phyloP scores from a whole-genome alignment of 176 grass and related monocot genomes.

The Poa pratensis region DNA sequence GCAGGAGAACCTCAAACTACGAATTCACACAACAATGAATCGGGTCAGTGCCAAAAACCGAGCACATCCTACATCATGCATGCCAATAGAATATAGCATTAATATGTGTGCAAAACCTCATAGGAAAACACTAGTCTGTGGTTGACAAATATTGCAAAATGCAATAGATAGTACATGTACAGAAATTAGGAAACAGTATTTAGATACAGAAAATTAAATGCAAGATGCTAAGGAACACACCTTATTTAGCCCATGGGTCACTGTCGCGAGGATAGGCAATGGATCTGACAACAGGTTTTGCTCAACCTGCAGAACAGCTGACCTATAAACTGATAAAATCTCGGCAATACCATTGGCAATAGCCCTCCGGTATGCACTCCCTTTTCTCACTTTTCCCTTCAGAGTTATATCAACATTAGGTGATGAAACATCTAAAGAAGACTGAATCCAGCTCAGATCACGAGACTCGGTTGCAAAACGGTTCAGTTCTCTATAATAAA shows the following conservation, averaged over 20 bases:
- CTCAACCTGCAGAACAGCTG: constrained; percentile 93
- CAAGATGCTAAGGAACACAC: constrained; percentile 38
- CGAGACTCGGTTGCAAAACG: constrained; percentile 79
- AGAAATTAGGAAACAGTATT: constrained; percentile 11
- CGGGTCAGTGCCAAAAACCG: constrained; percentile 17
- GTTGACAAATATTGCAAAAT: constrained; percentile 25
- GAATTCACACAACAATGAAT: neutral
- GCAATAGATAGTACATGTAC: neutral
- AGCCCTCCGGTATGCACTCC: constrained; percentile 82
- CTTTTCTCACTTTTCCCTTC: constrained; percentile 63
- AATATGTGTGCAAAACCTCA: constrained; percentile 20
- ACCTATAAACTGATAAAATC: constrained; percentile 90
- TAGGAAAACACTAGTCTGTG: neutral
- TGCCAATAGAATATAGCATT: constrained; percentile 18
- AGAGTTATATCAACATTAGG: constrained; percentile 38
- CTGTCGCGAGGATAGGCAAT: constrained; percentile 78
- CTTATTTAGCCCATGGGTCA: constrained; percentile 89
- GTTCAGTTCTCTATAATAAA: constrained; percentile 93
- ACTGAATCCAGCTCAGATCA: constrained; percentile 82
- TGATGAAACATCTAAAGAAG: constrained; percentile 55
- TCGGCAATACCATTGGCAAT: constrained; percentile 96
- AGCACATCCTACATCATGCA: constrained; percentile 7
- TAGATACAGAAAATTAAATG: neutral
- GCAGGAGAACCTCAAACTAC: constrained; percentile 92
- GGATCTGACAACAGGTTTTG: constrained; percentile 94